These are phyloP conservation scores for Alternaria solani DNA, from an alignment of 2,329 filamentous ascomycete species.

Conservation along the genomic window DNA sequence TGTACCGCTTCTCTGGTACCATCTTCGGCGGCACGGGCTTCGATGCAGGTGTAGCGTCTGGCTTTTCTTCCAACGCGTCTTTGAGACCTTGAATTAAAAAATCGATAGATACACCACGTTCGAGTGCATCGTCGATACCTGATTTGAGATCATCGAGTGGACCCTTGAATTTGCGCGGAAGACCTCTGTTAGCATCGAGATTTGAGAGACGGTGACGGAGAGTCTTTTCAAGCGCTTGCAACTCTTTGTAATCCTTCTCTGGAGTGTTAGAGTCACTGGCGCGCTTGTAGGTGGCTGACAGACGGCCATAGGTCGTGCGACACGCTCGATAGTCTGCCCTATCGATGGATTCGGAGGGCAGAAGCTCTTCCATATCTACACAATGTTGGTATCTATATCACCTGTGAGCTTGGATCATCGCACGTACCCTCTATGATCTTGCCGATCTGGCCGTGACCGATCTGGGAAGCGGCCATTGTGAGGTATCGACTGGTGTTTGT, in stretches of 20 bases:
- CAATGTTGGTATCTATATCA: neutral
- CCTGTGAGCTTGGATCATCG: neutral
- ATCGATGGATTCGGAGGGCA: constrained; percentile 26
- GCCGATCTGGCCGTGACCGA: constrained; percentile 26
- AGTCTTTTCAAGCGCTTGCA: constrained; percentile 23
- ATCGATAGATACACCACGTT: constrained; percentile 13
- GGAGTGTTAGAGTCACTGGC: constrained; percentile 17
- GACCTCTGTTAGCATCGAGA: constrained; percentile 25
- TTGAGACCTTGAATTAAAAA: constrained; percentile 17
- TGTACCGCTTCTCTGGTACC: constrained; percentile 22
- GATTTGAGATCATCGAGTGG: constrained; percentile 27
- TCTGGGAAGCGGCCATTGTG: constrained; percentile 4
- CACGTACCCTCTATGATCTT: constrained; percentile 20
- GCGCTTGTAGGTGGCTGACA: constrained; percentile 25
- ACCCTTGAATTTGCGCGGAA: constrained; percentile 27
- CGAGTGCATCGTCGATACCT: constrained; percentile 21
- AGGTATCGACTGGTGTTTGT: neutral
- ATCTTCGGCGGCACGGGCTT: constrained; percentile 22
- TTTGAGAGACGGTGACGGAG: constrained; percentile 24
- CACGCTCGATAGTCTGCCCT: constrained; percentile 24
- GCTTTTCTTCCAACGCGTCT: constrained; percentile 18
- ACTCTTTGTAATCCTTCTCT: constrained; percentile 27
- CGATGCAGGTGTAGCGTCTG: constrained; percentile 6
- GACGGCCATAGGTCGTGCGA: constrained; percentile 29
- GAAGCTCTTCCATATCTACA: constrained; percentile 25